These are phyloP conservation scores for Fraxinus anomala DNA, from an alignment of 257 asterid species.

Conservation along the genomic window DNA sequence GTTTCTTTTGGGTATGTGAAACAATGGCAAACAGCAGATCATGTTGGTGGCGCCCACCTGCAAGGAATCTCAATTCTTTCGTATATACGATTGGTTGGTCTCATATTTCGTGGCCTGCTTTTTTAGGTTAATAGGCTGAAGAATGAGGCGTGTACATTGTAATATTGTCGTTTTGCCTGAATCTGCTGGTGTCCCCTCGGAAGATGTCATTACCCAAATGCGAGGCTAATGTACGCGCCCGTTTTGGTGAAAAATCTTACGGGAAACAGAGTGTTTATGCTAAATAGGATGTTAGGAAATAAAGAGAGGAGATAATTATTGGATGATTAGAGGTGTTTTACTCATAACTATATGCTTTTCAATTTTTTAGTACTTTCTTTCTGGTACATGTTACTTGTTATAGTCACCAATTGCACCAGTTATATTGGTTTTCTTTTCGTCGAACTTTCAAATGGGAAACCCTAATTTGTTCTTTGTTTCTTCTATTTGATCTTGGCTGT, in stretches of 20 bases:
- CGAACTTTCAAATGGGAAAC: not conserved
- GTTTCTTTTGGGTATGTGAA: conserved; percentile 67
- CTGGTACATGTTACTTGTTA: not conserved
- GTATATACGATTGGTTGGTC: conserved; percentile 42
- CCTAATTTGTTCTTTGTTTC: not conserved
- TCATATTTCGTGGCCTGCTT: conserved; percentile 38
- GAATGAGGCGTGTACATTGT: conserved; percentile 39
- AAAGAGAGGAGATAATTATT: conserved; percentile 16
- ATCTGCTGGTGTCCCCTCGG: conserved; percentile 21
- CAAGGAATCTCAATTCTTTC: conserved; percentile 23
- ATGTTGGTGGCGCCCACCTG: not conserved
- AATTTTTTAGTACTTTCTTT: not conserved
- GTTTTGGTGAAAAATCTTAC: too few species aligned
- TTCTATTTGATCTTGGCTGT: too few species aligned
- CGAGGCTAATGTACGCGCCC: conserved; percentile 22
- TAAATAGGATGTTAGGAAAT: conserved; percentile 24
- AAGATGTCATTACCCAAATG: conserved; percentile 29
- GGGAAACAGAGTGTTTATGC: conserved; percentile 18
- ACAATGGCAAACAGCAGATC: conserved; percentile 20
- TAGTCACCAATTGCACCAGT: too few species aligned
- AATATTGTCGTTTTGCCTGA: conserved; percentile 23
- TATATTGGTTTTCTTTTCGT: too few species aligned
- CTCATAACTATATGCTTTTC: not conserved
- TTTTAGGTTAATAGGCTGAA: conserved; percentile 41
- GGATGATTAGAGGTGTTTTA: conserved; percentile 24